phyloP scores from a whole-genome alignment of 495 filamentous ascomycete genomes.

The Xylaria palmicola region DNA sequence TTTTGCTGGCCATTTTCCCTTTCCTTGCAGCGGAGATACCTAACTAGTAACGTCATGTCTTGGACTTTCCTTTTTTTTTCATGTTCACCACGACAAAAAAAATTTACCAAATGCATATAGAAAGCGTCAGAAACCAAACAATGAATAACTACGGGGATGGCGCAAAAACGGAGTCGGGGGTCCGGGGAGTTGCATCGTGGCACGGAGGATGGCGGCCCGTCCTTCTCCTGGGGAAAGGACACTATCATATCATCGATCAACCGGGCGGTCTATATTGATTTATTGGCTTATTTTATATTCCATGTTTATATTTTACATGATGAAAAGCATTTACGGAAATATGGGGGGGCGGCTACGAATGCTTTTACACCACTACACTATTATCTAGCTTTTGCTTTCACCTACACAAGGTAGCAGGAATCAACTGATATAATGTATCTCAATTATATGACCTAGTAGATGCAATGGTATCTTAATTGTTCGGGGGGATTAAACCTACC shows the following conservation, averaged over 20 bases:
- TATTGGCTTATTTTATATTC: neutral
- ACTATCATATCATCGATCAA: neutral
- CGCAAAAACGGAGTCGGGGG: neutral
- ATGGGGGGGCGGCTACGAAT: neutral
- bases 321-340: slow-evolving; percentile 7
- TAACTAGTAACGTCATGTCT: slow-evolving; percentile 4
- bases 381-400: slow-evolving; percentile 2
- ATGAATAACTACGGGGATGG: neutral
- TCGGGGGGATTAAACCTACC: no score
- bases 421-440: neutral
- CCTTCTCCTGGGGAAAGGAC: neutral
- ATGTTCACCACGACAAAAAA: slow-evolving; percentile 2
- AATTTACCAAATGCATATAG: slow-evolving; percentile 15
- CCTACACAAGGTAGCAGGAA: neutral
- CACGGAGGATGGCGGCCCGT: slow-evolving; percentile 4
- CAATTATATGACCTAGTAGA: no score
- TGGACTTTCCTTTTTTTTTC: neutral
- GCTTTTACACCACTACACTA: slow-evolving; percentile 3
- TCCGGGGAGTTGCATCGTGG: slow-evolving; percentile 1
- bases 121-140: slow-evolving; percentile 6
- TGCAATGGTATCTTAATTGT: no score
- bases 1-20: no score
- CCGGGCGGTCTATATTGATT: no score
- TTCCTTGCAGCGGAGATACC: slow-evolving; percentile 11
- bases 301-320: no score